Percentiles rank a stretch among this genome's conserved stretches.
Conservation (phyloP, 495 filamentous ascomycete genomes). For the Penicillium coffeae region DNA sequence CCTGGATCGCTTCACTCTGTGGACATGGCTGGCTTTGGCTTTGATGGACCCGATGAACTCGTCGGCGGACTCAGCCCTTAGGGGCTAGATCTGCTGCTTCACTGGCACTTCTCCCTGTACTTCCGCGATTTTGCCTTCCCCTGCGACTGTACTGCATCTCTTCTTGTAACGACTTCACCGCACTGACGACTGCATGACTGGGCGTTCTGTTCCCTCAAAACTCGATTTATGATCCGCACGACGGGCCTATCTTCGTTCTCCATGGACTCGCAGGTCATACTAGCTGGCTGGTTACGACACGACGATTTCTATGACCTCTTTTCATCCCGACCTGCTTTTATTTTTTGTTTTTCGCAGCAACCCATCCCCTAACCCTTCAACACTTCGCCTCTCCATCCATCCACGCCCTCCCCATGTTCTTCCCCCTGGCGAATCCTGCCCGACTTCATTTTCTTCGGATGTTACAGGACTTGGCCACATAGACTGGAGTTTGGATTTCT, state of each 20-base stretch:
- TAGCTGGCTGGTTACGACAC: conserved; percentile 39
- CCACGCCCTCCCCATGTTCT: conserved; percentile 3
- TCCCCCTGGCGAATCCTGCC: conserved; percentile 8
- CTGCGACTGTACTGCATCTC: conserved; percentile 35
- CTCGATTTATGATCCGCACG: conserved; percentile 22
- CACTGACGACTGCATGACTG: conserved; percentile 48
- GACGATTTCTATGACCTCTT: too few relatives aligned
- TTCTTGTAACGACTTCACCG: conserved; percentile 46
- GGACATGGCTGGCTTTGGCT: conserved; percentile 47
- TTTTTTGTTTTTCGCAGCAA: too few relatives aligned
- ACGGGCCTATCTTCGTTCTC: conserved; percentile 11
- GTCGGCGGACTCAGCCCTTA: conserved; percentile 39
- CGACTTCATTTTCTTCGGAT: background rate
- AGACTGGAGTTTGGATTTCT: conserved; percentile 14
- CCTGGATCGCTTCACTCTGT: conserved; percentile 47
- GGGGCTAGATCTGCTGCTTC: conserved; percentile 1
- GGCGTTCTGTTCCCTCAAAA: conserved; percentile 34
- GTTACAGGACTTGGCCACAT: conserved; percentile 9
- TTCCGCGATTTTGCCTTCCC: conserved; percentile 20
- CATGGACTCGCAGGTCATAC: conserved; percentile 30
- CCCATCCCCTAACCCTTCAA: too few relatives aligned
- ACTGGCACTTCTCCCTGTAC: conserved; percentile 9
- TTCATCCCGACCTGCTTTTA: conserved; percentile 10
- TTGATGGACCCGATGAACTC: conserved; percentile 40
- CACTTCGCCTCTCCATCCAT: conserved; percentile 1